Conservation (phyloP, 2,329 filamentous ascomycete species). For the Fusarium agapanthi region DNA sequence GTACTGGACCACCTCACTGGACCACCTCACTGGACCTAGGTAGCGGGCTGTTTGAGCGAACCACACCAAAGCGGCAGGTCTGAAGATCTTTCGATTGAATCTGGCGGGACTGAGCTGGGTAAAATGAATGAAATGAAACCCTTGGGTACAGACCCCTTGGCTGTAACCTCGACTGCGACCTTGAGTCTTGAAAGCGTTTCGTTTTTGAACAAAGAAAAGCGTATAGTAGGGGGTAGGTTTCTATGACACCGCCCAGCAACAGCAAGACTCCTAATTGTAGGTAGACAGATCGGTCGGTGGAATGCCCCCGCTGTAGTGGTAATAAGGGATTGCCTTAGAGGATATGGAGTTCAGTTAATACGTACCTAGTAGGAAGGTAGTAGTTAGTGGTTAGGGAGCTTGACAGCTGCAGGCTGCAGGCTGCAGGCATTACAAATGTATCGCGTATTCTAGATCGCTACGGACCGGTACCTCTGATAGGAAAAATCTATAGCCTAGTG, state of each 20-base stretch:
- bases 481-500: too few relatives aligned
- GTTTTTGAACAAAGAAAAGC: neutral
- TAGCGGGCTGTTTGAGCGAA: neutral
- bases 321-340: neutral
- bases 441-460: too few relatives aligned
- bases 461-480: too few relatives aligned
- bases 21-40: neutral
- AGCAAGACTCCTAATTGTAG: constrained; percentile 8
- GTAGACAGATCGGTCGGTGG: constrained; percentile 16
- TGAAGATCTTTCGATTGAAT: constrained; percentile 19
- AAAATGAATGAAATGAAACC: constrained; percentile 10
- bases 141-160: neutral
- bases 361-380: neutral
- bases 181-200: constrained; percentile 18
- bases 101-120: neutral
- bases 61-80: constrained; percentile 31
- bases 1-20: neutral
- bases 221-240: neutral
- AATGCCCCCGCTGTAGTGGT: constrained; percentile 4
- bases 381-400: neutral
- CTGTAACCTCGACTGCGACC: neutral
- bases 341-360: neutral
- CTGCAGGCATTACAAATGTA: too few relatives aligned
- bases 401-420: constrained; percentile 6
- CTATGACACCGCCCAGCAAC: constrained; percentile 3